Conservation (phyloP, 1,284 basidiomycete genomes). For the Microstroma glucosiphilum region DNA sequence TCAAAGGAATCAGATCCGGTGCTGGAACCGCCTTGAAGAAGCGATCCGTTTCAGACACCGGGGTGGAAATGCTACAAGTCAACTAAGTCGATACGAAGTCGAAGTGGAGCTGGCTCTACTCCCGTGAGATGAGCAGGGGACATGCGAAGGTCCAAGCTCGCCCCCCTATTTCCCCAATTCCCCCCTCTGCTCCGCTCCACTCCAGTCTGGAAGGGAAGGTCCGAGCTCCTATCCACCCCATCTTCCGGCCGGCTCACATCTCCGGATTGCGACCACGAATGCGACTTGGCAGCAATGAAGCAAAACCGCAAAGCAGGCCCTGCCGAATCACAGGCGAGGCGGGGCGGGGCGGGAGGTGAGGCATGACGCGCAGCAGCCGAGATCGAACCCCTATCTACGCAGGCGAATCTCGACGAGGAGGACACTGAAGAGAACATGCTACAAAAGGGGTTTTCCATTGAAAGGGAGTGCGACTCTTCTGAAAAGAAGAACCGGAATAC, state of each 20-base stretch:
- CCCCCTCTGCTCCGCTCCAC: too few species aligned
- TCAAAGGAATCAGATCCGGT: too few species aligned
- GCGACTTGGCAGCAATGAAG: background rate
- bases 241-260: constrained; percentile 1
- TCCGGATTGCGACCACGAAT: background rate
- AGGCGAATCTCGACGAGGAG: too few species aligned
- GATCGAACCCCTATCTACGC: background rate
- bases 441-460: background rate
- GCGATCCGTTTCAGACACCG: too few species aligned
- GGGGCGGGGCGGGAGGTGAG: background rate
- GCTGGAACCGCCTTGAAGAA: too few species aligned
- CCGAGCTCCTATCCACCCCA: background rate
- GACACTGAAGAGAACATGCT: too few species aligned
- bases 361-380: background rate
- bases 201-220: background rate
- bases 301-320: background rate
- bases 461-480: too few species aligned
- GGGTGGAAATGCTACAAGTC: too few species aligned
- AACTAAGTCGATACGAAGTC: background rate
- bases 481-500: too few species aligned
- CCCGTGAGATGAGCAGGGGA: background rate
- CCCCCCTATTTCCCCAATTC: too few species aligned
- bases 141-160: background rate
- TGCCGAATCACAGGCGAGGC: too few species aligned
- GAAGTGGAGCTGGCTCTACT: background rate